phyloP scores from a whole-genome alignment of 2,329 filamentous ascomycete genomes.

The Phoma sp. region DNA sequence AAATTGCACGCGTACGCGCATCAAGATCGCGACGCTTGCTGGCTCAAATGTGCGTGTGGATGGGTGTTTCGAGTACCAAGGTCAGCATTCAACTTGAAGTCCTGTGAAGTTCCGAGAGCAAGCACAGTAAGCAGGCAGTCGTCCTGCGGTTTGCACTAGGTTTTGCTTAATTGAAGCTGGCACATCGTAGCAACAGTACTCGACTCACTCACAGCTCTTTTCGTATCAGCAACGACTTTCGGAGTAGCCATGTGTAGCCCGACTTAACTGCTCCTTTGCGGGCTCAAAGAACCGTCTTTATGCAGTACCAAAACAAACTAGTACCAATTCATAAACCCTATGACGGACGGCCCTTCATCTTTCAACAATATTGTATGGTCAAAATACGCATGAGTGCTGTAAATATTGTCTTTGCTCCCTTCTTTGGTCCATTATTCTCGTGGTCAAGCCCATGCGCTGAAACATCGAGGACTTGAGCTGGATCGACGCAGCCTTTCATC shows the following conservation, averaged over 20 bases:
- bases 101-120: background rate
- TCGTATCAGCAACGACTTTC: too few species aligned
- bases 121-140: too few species aligned
- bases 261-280: too few species aligned
- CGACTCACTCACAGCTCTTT: too few species aligned
- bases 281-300: too few species aligned
- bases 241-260: too few species aligned
- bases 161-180: too few species aligned
- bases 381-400: background rate
- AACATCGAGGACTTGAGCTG: background rate
- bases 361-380: background rate
- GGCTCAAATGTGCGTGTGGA: background rate
- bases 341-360: background rate
- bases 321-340: too few species aligned
- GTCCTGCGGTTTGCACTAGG: too few species aligned
- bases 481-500: background rate
- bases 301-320: too few species aligned
- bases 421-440: background rate
- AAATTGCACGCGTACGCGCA: conserved; percentile 3
- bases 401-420: background rate
- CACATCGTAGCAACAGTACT: too few species aligned
- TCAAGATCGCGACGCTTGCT: background rate
- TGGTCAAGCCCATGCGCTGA: background rate
- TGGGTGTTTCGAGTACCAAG: background rate
- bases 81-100: too few species aligned